Conservation (phyloP, 352 stramenopile species). For the Globisporangium cederbergense region DNA sequence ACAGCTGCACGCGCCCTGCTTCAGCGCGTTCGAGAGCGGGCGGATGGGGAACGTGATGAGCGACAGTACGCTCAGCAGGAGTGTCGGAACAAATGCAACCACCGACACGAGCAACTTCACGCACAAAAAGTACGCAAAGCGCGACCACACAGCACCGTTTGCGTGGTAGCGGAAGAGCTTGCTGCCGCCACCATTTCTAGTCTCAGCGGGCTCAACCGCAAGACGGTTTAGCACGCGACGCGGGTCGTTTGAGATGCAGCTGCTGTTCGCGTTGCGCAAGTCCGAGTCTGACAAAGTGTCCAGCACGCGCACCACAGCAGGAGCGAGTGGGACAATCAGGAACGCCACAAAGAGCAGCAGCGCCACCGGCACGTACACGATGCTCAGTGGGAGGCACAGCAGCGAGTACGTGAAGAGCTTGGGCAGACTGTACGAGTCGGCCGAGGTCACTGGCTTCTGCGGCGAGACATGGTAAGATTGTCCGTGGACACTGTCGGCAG, state of each 20-base stretch:
- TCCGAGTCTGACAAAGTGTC: conserved; percentile 77
- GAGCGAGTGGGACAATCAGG: conserved; percentile 48
- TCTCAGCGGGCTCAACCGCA: conserved; percentile 20
- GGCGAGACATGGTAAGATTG: neutral
- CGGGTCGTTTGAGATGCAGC: conserved; percentile 37
- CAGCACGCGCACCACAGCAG: conserved; percentile 46
- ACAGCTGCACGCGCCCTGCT: conserved; percentile 39
- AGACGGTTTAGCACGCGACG: conserved; percentile 61
- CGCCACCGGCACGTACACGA: conserved; percentile 56
- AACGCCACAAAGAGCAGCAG: conserved; percentile 56
- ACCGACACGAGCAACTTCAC: conserved; percentile 65
- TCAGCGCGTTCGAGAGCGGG: conserved; percentile 36
- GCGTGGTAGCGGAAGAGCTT: conserved; percentile 63
- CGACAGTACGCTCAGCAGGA: conserved; percentile 48
- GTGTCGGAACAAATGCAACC: conserved; percentile 44
- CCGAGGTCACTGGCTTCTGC: conserved; percentile 5
- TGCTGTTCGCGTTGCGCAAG: conserved; percentile 72
- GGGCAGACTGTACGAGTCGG: conserved; percentile 46
- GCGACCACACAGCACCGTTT: conserved; percentile 53
- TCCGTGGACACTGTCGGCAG: neutral
- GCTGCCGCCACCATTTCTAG: conserved; percentile 11
- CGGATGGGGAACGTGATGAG: conserved; percentile 60
- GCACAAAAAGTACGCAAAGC: conserved; percentile 66
- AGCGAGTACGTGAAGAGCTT: conserved; percentile 67
- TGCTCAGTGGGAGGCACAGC: conserved; percentile 46